A percentile compares a stretch with the other conserved stretches of the same genome.
These are phyloP conservation scores for Geotrichum australiense DNA, from an alignment of 1,139 yeast genomes.

Conservation along the genomic window DNA sequence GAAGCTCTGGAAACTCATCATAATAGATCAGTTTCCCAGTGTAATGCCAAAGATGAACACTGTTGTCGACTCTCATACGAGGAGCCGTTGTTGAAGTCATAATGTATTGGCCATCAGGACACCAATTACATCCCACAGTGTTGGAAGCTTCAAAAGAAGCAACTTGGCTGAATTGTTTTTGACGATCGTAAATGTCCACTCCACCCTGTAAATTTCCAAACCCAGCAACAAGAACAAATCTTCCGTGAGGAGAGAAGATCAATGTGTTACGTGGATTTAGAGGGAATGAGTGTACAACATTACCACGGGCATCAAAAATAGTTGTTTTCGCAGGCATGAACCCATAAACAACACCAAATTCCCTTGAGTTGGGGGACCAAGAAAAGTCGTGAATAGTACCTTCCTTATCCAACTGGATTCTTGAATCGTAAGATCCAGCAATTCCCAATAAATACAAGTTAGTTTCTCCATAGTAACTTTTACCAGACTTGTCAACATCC, in stretches of 20 bases:
- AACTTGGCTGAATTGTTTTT: constrained; percentile 72
- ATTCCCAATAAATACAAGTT: constrained; percentile 85
- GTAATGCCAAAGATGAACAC: constrained; percentile 90
- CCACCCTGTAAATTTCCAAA: constrained; percentile 97
- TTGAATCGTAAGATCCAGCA: constrained; percentile 85
- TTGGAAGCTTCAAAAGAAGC: constrained; percentile 85
- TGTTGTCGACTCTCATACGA: constrained; percentile 92
- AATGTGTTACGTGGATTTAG: constrained; percentile 87
- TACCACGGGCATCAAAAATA: constrained; percentile 92
- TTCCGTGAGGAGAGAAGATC: constrained; percentile 88
- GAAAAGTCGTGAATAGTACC: constrained; percentile 97
- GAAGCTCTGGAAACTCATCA: constrained; percentile 75
- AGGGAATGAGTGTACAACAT: constrained; percentile 74
- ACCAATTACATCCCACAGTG: constrained; percentile 94
- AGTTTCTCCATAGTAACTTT: constrained; percentile 95
- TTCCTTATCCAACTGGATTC: constrained; percentile 80
- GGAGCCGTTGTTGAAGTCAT: constrained; percentile 97
- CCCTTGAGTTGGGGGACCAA: constrained; percentile 96
- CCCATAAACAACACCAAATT: constrained; percentile 95
- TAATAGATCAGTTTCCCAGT: constrained; percentile 73
- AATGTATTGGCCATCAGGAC: constrained; percentile 94
- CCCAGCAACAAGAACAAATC: constrained; percentile 88
- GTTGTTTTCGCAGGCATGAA: constrained; percentile 97
- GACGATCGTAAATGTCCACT: constrained; percentile 92
- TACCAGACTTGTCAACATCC: constrained; percentile 89